Evolutionary conservation across 495 filamentous ascomycete species (phyloP).

Genomic region (Cenococcum geophilum): DNA sequence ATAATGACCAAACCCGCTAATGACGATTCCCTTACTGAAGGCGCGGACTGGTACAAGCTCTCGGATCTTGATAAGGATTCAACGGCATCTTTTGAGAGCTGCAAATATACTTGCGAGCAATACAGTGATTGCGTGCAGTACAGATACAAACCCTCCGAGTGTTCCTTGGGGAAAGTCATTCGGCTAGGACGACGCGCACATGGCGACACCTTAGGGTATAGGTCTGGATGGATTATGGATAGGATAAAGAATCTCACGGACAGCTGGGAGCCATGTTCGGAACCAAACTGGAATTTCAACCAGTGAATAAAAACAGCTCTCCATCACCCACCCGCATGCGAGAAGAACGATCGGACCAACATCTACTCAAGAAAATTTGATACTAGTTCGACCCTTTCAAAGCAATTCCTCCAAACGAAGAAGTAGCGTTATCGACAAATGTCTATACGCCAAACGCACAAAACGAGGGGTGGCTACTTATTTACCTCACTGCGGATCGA

Average conservation of each 20-base stretch:
- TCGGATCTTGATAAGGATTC: conserved; percentile 8
- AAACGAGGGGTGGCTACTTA: no score
- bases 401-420: no score
- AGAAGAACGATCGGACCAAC: no score
- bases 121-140: conserved; percentile 29
- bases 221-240: conserved; percentile 28
- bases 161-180: conserved; percentile 20
- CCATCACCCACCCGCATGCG: no score
- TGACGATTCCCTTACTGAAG: neutral
- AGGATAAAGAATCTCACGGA: conserved; percentile 15
- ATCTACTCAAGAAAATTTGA: no score
- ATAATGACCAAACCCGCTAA: conserved; percentile 11
- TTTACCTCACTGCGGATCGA: no score
- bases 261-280: conserved; percentile 19
- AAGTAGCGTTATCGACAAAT: no score
- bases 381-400: no score
- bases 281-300: conserved; percentile 23
- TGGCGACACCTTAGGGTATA: conserved; percentile 6
- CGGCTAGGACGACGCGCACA: conserved; percentile 11
- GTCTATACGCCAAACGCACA: no score
- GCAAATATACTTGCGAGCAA: conserved; percentile 15
- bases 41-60: conserved; percentile 1
- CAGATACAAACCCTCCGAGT: conserved; percentile 17
- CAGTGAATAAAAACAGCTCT: conserved; percentile 4
- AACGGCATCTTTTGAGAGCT: conserved; percentile 14